Evolutionary conservation across 1,284 basidiomycete genomes (phyloP).

Genomic region (Trichosporon faecale): DNA sequence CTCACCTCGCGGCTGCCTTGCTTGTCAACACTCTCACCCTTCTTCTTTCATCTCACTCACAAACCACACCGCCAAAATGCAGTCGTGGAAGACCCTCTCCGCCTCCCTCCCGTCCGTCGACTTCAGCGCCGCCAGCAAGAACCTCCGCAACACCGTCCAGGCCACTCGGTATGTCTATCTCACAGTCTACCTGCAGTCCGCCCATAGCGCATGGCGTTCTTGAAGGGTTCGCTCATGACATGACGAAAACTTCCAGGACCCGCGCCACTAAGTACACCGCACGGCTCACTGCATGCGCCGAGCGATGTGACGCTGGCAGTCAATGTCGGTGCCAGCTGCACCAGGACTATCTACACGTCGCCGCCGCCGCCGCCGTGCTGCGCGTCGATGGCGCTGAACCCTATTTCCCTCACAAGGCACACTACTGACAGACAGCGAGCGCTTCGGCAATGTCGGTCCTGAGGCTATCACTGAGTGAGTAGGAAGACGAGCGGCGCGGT

Average conservation of each 20-base stretch:
- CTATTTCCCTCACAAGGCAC: conserved; percentile 1
- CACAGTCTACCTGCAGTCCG: background rate
- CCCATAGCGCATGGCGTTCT: background rate
- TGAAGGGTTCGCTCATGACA: background rate
- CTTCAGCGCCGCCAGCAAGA: conserved; percentile 62
- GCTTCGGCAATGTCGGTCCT: conserved; percentile 78
- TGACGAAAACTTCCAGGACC: background rate
- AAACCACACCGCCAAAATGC: conserved; percentile 31
- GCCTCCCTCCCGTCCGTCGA: conserved; percentile 48
- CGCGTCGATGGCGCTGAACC: background rate
- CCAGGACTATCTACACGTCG: background rate
- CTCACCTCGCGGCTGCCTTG: background rate
- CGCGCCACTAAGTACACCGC: too few relatives aligned
- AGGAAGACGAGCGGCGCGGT: background rate
- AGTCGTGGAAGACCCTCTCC: conserved; percentile 49
- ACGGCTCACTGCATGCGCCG: background rate
- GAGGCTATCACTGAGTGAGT: conserved; percentile 90
- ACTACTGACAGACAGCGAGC: conserved; percentile 58
- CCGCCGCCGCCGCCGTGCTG: background rate
- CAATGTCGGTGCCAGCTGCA: background rate
- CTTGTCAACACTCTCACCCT: background rate
- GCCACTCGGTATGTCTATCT: conserved; percentile 61
- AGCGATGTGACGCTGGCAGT: background rate
- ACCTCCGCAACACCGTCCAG: conserved; percentile 80
- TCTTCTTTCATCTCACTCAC: background rate